phyloP scores from a whole-genome alignment of 495 filamentous ascomycete species.

The Beverwykella pulmonaria region DNA sequence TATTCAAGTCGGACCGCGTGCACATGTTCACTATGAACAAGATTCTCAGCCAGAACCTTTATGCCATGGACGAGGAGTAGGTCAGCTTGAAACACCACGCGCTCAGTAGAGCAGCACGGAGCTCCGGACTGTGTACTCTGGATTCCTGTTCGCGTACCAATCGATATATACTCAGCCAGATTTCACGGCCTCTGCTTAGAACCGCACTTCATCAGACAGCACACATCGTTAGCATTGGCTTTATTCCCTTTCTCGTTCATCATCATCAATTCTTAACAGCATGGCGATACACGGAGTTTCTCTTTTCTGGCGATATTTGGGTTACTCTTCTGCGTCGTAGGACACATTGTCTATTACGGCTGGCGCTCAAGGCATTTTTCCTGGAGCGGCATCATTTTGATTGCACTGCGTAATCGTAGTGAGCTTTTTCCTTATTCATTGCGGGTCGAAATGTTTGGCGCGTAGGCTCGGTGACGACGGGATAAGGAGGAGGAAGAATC shows the following conservation, averaged over 20 bases:
- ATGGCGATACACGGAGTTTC: constrained; percentile 23
- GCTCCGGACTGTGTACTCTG: too few species aligned
- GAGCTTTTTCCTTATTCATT: neutral
- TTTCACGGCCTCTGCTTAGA: neutral
- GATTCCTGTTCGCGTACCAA: too few species aligned
- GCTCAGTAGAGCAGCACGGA: neutral
- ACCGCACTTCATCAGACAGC: too few species aligned
- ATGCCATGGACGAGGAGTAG: constrained; percentile 58
- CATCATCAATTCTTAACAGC: constrained; percentile 1
- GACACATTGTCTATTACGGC: too few species aligned
- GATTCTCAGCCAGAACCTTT: constrained; percentile 69
- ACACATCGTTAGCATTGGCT: neutral
- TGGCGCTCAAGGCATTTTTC: neutral
- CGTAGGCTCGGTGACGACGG: neutral
- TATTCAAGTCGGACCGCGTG: constrained; percentile 87
- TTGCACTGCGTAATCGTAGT: neutral
- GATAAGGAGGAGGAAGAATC: neutral
- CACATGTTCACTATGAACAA: constrained; percentile 99
- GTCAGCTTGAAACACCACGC: neutral
- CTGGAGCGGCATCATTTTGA: neutral
- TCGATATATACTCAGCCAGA: neutral
- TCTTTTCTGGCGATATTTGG: neutral
- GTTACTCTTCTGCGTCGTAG: neutral
- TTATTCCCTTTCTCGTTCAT: neutral
- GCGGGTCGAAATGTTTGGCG: neutral